A percentile compares a stretch with the other conserved stretches of the same genome.
These are phyloP conservation scores for Anthracocystis panici-leucophaei DNA, from an alignment of 1,284 basidiomycete genomes.

Conservation along the genomic window DNA sequence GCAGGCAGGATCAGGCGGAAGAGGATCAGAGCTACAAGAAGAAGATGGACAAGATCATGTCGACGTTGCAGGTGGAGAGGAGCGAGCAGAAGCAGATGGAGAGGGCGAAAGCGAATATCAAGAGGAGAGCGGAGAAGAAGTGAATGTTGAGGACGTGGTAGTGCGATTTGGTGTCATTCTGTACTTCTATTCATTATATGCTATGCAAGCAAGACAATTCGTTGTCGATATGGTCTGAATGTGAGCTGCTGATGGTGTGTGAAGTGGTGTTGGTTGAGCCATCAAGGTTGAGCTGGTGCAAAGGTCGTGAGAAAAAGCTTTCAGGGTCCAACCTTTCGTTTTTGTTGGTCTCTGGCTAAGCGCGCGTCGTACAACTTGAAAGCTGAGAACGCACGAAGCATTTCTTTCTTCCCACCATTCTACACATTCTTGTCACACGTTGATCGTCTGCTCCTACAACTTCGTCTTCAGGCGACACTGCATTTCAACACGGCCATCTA, in stretches of 20 bases:
- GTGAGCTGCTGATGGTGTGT: background rate
- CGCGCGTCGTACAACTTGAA: background rate
- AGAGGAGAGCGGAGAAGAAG: constrained; percentile 56
- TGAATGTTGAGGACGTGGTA: background rate
- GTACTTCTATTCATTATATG: background rate
- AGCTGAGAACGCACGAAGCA: constrained; percentile 28
- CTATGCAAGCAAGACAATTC: background rate
- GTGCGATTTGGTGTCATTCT: background rate
- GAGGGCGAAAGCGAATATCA: constrained; percentile 73
- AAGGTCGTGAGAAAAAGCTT: background rate
- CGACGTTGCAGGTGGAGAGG: constrained; percentile 86
- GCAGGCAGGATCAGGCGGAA: constrained; percentile 84
- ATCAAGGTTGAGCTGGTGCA: background rate
- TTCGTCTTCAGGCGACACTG: background rate
- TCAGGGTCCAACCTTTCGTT: constrained; percentile 6
- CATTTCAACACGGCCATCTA: background rate
- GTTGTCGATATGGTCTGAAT: background rate
- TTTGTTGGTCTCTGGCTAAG: background rate
- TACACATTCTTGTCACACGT: background rate
- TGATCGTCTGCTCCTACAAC: background rate
- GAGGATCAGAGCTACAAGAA: constrained; percentile 77
- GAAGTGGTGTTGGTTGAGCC: background rate
- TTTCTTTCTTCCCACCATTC: background rate
- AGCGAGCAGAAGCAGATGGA: constrained; percentile 94
- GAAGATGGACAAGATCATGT: constrained; percentile 77